phyloP scores from a whole-genome alignment of 192 early-diverging fungal genomes.

The Rhizophlyctis rosea region DNA sequence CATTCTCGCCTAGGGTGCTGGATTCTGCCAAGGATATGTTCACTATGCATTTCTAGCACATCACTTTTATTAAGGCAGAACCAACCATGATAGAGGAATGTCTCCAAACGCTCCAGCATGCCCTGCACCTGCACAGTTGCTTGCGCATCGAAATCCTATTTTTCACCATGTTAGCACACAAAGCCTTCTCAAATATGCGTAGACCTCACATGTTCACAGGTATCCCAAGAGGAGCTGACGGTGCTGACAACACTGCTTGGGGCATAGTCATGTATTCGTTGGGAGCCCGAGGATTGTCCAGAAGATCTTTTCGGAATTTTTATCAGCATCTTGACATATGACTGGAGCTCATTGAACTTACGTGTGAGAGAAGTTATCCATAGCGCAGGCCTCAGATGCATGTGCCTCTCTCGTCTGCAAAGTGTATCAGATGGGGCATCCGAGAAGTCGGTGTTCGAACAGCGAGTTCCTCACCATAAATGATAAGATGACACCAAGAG shows the following conservation, averaged over 20 bases:
- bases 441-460: too few species aligned
- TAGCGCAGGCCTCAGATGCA: too few species aligned
- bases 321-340: too few species aligned
- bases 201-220: slow-evolving; percentile 17
- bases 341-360: too few species aligned
- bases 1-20: slow-evolving; percentile 12
- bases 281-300: slow-evolving; percentile 22
- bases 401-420: too few species aligned
- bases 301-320: too few species aligned
- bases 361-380: too few species aligned
- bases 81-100: slow-evolving; percentile 30
- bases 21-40: slow-evolving; percentile 10
- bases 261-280: slow-evolving; percentile 29
- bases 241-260: slow-evolving; percentile 33
- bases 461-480: too few species aligned
- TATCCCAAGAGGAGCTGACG: slow-evolving; percentile 35
- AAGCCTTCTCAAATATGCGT: background rate
- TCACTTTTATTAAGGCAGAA: slow-evolving; percentile 1
- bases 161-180: slow-evolving; percentile 10
- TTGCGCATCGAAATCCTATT: slow-evolving; percentile 35
- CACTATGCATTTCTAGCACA: background rate
- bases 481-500: too few species aligned
- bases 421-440: too few species aligned
- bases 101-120: slow-evolving; percentile 37
- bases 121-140: slow-evolving; percentile 33